Percentiles rank a stretch among this genome's conserved stretches.
Evolutionary conservation across 2,329 filamentous ascomycete species (phyloP).

Genomic region (Nemania diffusa): DNA sequence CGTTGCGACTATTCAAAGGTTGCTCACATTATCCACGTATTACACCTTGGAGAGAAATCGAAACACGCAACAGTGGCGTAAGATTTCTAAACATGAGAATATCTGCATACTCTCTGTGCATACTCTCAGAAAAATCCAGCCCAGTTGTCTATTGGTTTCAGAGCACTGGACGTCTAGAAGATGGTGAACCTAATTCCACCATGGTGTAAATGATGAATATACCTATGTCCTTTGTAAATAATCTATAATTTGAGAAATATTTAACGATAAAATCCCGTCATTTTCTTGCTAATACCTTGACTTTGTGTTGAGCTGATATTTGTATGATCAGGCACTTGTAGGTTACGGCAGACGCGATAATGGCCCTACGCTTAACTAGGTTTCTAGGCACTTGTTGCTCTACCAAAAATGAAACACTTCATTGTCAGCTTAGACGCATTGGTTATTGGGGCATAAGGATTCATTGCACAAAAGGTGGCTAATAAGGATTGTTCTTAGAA

Average conservation of each 20-base stretch:
- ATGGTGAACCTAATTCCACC: slow-evolving; percentile 3
- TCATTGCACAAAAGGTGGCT: too few relatives aligned
- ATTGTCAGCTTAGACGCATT: too few relatives aligned
- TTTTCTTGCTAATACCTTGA: background rate
- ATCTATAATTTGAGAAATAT: background rate
- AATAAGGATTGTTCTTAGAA: slow-evolving; percentile 2
- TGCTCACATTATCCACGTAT: background rate
- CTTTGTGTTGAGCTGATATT: background rate
- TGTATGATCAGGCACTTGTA: background rate
- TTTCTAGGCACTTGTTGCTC: too few relatives aligned
- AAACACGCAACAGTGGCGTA: background rate
- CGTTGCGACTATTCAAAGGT: background rate
- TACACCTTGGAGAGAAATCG: background rate
- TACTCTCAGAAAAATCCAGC: background rate
- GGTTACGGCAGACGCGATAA: background rate
- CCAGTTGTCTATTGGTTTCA: background rate
- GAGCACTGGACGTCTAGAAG: background rate
- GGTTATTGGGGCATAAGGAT: too few relatives aligned
- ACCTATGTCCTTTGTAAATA: background rate
- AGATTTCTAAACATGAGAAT: background rate
- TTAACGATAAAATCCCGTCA: background rate
- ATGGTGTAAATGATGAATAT: slow-evolving; percentile 9
- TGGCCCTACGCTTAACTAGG: too few relatives aligned
- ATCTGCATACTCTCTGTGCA: background rate
- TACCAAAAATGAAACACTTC: too few relatives aligned